Base-by-base conservation (phyloP, 345 rosid genomes). In the Orychophragmus violaceus region DNA sequence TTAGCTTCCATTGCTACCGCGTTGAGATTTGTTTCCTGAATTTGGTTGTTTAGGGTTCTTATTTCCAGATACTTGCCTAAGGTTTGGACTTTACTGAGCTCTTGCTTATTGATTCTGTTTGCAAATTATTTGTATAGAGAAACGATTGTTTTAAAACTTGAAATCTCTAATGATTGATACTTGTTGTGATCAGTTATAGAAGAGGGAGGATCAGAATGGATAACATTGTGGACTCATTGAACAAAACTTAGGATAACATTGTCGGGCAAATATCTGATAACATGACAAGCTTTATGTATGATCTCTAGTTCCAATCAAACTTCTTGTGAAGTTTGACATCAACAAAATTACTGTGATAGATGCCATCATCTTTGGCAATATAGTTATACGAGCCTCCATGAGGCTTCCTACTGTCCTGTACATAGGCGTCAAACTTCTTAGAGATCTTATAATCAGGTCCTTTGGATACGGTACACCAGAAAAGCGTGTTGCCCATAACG, bases 371-470 rank as follows among this genome's bases (percentile, higher is more conserved):
- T 50, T 4, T 29, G 50, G 51, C 74, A 8, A 59, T 0, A 21
- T 60, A 69, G 24, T 50, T 51, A 7, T 69, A 69, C 0, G 25
- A 19, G 9, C 9, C 23, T 14, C 53, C 67, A 4, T 69, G 67
- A 36, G 44, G 35, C 11, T 7, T 5, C 3, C 12, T 11, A 0
- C 0, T 28, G 66, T 69, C 39, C 1, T 60, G 67, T 2, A 5
- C 14, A 21, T 69, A 69, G 2, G 74, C 74, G 0, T 37, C 45
- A 51, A 69, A 69, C 60, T 0, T 49, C 11, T 21, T 50, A 4
- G 27, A 12, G 12, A 59, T 2, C 54, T 24, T 70, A 9, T 62
- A 70, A 23, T 45, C 36, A 42, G 75, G 17, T 22, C 75, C 69
- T 70, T 62, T 62, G 19, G 4, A 30, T n/a, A 71, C 0, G 3